A percentile compares a stretch with the other conserved stretches of the same genome.
phyloP scores from a whole-genome alignment of 257 asterid species.

The Solanum pinnatisectum region DNA sequence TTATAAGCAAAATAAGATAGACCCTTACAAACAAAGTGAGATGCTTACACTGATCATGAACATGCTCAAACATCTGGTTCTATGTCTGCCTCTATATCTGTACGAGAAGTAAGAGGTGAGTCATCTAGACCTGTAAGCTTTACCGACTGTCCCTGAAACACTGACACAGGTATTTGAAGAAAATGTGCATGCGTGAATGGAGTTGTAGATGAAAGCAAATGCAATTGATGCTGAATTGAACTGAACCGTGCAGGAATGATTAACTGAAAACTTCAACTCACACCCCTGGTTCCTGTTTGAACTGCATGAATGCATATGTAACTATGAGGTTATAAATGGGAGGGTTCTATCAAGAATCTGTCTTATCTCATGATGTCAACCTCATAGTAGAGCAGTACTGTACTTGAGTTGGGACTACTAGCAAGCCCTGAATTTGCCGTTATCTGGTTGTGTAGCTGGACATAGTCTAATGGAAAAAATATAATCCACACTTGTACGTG shows the following conservation, averaged over 20 bases:
- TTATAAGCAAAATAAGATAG: neutral
- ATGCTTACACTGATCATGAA: neutral
- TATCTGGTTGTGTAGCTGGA: neutral
- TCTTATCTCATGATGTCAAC: neutral
- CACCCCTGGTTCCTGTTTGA: neutral
- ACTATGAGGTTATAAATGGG: neutral
- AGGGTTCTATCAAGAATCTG: neutral
- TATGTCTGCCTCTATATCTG: neutral
- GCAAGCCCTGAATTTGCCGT: neutral
- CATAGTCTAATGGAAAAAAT: neutral
- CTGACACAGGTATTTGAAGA: neutral
- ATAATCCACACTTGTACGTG: neutral
- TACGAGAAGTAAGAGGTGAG: neutral
- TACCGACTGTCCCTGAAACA: neutral
- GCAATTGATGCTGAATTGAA: neutral
- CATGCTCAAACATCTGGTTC: neutral
- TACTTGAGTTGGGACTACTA: neutral
- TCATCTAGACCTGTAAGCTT: neutral
- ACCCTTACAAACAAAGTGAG: neutral
- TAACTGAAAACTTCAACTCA: neutral
- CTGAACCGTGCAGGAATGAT: neutral
- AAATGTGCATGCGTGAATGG: neutral
- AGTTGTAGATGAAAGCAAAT: neutral
- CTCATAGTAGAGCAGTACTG: neutral
- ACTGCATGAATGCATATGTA: neutral